Percentiles rank a stretch among this genome's conserved stretches.
phyloP scores from a whole-genome alignment of 2,329 filamentous ascomycete species.

The Penicillium sp. region DNA sequence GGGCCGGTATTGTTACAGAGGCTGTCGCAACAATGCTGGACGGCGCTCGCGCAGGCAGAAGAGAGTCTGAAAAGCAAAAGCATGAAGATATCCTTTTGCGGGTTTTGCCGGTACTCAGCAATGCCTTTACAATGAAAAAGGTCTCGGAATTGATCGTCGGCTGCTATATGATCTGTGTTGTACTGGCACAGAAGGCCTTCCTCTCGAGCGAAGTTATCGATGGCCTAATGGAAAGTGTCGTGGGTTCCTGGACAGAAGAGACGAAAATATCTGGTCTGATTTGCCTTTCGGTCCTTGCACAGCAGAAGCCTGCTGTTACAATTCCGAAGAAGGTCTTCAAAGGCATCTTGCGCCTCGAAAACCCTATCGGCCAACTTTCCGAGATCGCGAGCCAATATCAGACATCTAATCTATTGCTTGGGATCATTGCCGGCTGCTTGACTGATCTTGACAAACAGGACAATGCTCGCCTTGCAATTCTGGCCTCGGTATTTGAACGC shows the following conservation, averaged over 20 bases:
- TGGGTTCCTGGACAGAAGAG: conserved; percentile 70
- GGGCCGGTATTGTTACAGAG: conserved; percentile 85
- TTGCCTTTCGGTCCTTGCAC: conserved; percentile 76
- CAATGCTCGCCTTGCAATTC: conserved; percentile 46
- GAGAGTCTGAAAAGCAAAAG: conserved; percentile 72
- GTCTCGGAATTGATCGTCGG: conserved; percentile 77
- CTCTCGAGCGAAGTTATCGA: conserved; percentile 78
- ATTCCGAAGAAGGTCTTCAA: conserved; percentile 70
- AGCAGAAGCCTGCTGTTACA: conserved; percentile 69
- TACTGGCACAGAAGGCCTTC: conserved; percentile 78
- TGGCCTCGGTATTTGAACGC: conserved; percentile 38
- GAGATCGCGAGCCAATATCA: conserved; percentile 36
- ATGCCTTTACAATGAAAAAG: conserved; percentile 71
- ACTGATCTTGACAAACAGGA: conserved; percentile 34
- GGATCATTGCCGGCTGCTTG: conserved; percentile 37
- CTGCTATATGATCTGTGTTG: conserved; percentile 85
- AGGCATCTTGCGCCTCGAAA: conserved; percentile 37
- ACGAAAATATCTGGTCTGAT: conserved; percentile 72
- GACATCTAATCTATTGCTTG: conserved; percentile 36
- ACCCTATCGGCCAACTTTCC: conserved; percentile 32
- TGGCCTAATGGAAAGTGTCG: conserved; percentile 85
- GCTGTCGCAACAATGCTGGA: conserved; percentile 81
- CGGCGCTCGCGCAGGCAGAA: conserved; percentile 69
- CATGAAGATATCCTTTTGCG: conserved; percentile 73
- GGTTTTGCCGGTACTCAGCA: conserved; percentile 68